Percentiles rank a stretch among this genome's conserved stretches.
phyloP scores from a whole-genome alignment of 306 rosid genomes.

The Fragaria vesca region DNA sequence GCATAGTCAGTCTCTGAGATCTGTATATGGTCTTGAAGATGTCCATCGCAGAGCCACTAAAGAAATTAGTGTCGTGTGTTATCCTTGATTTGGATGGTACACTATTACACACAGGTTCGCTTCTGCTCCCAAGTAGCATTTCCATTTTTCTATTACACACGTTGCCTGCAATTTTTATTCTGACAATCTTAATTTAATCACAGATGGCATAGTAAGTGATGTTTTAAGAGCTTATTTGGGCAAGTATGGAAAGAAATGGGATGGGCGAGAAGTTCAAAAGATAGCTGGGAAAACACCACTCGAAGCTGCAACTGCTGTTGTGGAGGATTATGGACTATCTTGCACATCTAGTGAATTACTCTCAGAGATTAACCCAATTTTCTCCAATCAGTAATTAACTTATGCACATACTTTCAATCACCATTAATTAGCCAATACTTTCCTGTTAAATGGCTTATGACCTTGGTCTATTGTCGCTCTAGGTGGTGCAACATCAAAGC shows the following conservation, averaged over 20 bases:
- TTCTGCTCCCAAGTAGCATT: neutral
- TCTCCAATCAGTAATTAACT: conserved; percentile 56
- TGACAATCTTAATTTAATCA: conserved; percentile 6
- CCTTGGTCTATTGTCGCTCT: conserved; percentile 26
- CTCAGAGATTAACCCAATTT: conserved; percentile 60
- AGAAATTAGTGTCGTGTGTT: conserved; percentile 54
- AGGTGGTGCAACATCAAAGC: conserved; percentile 87
- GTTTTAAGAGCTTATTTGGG: conserved; percentile 54
- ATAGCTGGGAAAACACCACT: conserved; percentile 64
- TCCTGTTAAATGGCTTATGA: conserved; percentile 9
- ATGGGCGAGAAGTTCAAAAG: conserved; percentile 76
- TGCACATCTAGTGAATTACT: conserved; percentile 68
- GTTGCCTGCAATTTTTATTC: neutral
- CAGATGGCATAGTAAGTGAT: conserved; percentile 68
- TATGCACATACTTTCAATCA: conserved; percentile 8
- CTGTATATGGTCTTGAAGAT: conserved; percentile 31
- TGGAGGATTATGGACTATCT: conserved; percentile 73
- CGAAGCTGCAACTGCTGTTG: conserved; percentile 63
- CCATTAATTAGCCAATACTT: neutral
- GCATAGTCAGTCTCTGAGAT: conserved; percentile 16
- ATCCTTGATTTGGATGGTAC: conserved; percentile 94
- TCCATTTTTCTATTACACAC: too few relatives aligned
- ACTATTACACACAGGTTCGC: conserved; percentile 67
- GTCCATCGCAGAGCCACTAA: conserved; percentile 42
- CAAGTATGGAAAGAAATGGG: conserved; percentile 83